Evolutionary conservation across 345 rosid genomes (phyloP), one percentile per base, ranked within the genome.

Genomic region (Hibiscus trionum): DNA sequence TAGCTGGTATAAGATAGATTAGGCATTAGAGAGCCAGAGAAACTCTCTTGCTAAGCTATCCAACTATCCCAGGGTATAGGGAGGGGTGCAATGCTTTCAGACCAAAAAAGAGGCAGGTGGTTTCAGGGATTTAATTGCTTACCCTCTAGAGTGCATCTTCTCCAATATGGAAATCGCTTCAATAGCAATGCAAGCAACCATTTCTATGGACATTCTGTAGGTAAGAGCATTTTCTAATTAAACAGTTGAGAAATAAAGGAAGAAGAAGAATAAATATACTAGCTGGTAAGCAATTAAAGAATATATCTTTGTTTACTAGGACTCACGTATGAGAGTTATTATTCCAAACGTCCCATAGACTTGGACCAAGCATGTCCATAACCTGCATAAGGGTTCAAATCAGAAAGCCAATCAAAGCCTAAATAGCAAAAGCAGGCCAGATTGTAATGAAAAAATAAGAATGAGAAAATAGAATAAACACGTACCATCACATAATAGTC

Each of bases 321-420:
- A 86, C 96, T 85, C 63, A 90, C 96, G 85, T 71, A 71, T 86
- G 85, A 10, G 89, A 83, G 68, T 84, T 86, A 77, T 72, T 86
- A 78, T 86, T 88, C 93, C 96, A 90, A 71, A 86, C 88, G 52
- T 90, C 96, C 96, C 96, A 90, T 67, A 90, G 72, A 79, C 93
- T 88, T 33, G 92, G 96, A 7, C 96, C 96, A 75, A 90, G 85
- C 70, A 85, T 88, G 77, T 90, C 96, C 96, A 90, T 90, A 61
- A 90, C 91, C 96, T 90, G 84, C 71, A 81, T 63, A 12, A 62
- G 46, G 6, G 19, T 27, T 24, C 6, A 11, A 52, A 39, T 63
- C 10, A 17, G 65, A 59, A 55, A 66, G 56, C 9, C 57, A 71
- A 27, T 66, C 31, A 58, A 65, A 31, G 37, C 60, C 14, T 55